These are phyloP conservation scores for Yamadazyma nakazawae DNA, from an alignment of 805 yeast species.

Conservation along the genomic window DNA sequence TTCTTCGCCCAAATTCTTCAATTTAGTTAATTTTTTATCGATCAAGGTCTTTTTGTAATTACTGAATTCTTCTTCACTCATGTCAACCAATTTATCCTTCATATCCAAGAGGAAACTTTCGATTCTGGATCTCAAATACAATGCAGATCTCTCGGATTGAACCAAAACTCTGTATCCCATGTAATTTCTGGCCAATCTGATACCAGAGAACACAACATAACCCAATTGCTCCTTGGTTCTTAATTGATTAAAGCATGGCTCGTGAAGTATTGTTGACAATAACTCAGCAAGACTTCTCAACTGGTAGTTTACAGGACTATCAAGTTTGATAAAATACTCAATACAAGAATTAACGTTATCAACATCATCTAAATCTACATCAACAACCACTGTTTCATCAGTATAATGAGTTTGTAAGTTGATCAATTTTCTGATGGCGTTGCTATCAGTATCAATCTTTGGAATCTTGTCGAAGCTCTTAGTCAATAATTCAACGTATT, in stretches of 20 bases:
- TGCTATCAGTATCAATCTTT: conserved; percentile 35
- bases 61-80: conserved; percentile 63
- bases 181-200: conserved; percentile 64
- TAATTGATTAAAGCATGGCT: conserved; percentile 85
- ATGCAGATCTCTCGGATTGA: conserved; percentile 79
- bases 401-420: conserved; percentile 34
- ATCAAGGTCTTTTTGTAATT: conserved; percentile 69
- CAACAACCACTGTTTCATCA: conserved; percentile 18
- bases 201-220: conserved; percentile 84
- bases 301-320: conserved; percentile 28
- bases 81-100: conserved; percentile 39
- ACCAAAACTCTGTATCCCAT: conserved; percentile 71
- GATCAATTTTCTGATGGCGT: conserved; percentile 17
- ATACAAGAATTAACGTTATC: conserved; percentile 77
- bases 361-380: conserved; percentile 10
- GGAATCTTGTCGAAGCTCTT: conserved; percentile 24
- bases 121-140: conserved; percentile 73
- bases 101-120: conserved; percentile 57
- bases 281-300: conserved; percentile 55
- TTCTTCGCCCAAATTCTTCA: conserved; percentile 80
- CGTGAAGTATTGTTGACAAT: conserved; percentile 68
- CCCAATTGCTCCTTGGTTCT: conserved; percentile 96
- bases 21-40: conserved; percentile 62
- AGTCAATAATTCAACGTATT: conserved; percentile 6
- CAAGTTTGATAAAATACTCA: conserved; percentile 72